Evolutionary conservation across 768 basidiomycete genomes (phyloP).

Genomic region (Leccinum imitatum): DNA sequence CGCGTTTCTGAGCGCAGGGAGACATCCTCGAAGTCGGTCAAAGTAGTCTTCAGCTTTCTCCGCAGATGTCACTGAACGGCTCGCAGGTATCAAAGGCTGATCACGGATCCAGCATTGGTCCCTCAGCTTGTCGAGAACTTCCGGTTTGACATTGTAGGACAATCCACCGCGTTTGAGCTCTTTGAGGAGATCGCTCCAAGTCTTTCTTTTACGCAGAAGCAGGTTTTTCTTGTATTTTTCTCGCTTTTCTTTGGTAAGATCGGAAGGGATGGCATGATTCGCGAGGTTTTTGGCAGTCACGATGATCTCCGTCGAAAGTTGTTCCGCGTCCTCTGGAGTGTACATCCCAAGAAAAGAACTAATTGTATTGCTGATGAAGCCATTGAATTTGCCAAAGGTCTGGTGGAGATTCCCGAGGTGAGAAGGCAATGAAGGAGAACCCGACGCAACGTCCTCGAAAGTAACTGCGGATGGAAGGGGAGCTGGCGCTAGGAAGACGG

Average conservation of each 20-base stretch:
- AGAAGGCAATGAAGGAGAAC: constrained; percentile 17
- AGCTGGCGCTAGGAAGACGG: background rate
- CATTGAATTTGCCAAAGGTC: constrained; percentile 52
- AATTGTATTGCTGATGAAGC: constrained; percentile 44
- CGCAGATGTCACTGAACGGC: constrained; percentile 23
- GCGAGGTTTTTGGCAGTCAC: constrained; percentile 58
- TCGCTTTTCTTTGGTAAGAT: constrained; percentile 47
- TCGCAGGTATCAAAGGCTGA: constrained; percentile 45
- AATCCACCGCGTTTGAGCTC: constrained; percentile 82
- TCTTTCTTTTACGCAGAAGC: constrained; percentile 80
- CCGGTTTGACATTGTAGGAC: constrained; percentile 67
- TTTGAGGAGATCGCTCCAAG: constrained; percentile 88
- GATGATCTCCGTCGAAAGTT: constrained; percentile 63
- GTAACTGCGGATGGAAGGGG: background rate
- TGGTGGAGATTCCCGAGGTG: constrained; percentile 49
- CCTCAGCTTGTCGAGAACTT: constrained; percentile 54
- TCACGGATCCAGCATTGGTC: constrained; percentile 65
- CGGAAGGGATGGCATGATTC: constrained; percentile 40
- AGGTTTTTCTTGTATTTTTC: constrained; percentile 71
- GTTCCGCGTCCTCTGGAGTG: constrained; percentile 47
- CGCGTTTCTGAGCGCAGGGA: constrained; percentile 64
- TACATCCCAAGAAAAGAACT: constrained; percentile 40
- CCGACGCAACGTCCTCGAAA: constrained; percentile 1
- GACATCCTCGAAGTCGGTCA: constrained; percentile 55
- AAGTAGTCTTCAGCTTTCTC: constrained; percentile 64